Evolutionary conservation across 2,329 filamentous ascomycete genomes (phyloP).

Genomic region (Aspergillus pseudoterreus): DNA sequence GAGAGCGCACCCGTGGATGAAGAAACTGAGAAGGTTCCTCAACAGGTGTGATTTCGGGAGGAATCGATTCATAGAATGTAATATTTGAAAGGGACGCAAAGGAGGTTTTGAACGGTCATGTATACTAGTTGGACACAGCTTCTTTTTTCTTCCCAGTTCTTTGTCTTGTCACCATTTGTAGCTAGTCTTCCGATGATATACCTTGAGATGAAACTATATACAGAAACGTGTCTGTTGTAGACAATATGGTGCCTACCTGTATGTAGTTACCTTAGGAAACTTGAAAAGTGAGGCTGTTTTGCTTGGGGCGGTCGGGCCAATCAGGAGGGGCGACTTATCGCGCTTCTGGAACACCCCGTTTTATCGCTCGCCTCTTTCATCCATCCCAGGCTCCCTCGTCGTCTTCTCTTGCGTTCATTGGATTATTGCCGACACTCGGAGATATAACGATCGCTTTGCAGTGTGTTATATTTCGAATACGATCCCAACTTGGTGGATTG

Average conservation of each 20-base stretch:
- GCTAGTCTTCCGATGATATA: background rate
- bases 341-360: background rate
- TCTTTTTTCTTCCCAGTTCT: background rate
- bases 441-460: background rate
- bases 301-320: slow-evolving; percentile 4
- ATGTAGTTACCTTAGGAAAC: no score
- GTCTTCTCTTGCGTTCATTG: background rate
- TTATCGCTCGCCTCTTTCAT: slow-evolving; percentile 1
- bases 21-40: slow-evolving; percentile 2
- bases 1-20: slow-evolving; percentile 29
- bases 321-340: slow-evolving; percentile 12
- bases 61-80: background rate
- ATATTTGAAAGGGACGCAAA: background rate
- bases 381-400: background rate
- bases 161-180: background rate
- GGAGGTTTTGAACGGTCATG: background rate
- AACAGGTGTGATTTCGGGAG: slow-evolving; percentile 1
- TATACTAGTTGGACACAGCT: background rate
- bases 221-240: background rate
- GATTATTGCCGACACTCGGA: no score
- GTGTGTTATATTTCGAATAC: background rate
- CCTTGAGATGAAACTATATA: background rate
- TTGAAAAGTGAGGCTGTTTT: background rate
- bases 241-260: no score
- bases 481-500: no score